Conservation (phyloP, 495 filamentous ascomycete species). For the Lasiosphaeria hispida region DNA sequence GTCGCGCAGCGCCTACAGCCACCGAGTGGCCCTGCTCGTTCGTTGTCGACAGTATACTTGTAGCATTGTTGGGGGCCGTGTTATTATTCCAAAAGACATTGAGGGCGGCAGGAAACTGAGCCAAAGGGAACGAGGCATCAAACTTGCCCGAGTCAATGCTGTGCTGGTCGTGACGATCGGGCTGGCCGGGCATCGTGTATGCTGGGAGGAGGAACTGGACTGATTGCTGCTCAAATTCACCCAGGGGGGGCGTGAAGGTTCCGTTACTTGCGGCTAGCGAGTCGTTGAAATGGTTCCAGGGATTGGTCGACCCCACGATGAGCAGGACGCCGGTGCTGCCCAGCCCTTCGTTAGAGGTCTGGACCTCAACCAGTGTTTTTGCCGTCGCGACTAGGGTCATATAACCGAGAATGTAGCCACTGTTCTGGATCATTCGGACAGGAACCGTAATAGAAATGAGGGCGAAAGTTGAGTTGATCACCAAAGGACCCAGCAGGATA, state of each 20-base stretch:
- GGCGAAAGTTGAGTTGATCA: conserved; percentile 65
- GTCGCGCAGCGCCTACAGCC: conserved; percentile 69
- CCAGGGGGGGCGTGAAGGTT: conserved; percentile 29
- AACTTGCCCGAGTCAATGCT: conserved; percentile 39
- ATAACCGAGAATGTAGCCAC: conserved; percentile 65
- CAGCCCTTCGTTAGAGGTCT: conserved; percentile 63
- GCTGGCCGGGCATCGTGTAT: conserved; percentile 28
- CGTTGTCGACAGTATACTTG: conserved; percentile 59
- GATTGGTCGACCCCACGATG: conserved; percentile 61
- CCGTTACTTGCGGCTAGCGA: conserved; percentile 34
- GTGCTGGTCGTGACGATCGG: conserved; percentile 48
- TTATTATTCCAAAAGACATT: conserved; percentile 50
- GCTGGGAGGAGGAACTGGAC: conserved; percentile 51
- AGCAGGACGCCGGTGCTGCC: conserved; percentile 64
- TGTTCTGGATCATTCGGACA: conserved; percentile 61
- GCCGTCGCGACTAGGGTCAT: conserved; percentile 71
- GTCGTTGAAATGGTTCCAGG: conserved; percentile 61
- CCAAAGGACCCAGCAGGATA: conserved; percentile 66
- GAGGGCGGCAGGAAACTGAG: conserved; percentile 54
- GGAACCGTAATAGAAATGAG: conserved; percentile 79
- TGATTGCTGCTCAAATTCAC: conserved; percentile 36
- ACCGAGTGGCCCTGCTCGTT: conserved; percentile 67
- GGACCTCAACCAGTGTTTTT: conserved; percentile 53
- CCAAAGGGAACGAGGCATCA: conserved; percentile 55
- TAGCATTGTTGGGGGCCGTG: conserved; percentile 54